Conservation (phyloP, 345 rosid species). For the Salix arbutifolia region DNA sequence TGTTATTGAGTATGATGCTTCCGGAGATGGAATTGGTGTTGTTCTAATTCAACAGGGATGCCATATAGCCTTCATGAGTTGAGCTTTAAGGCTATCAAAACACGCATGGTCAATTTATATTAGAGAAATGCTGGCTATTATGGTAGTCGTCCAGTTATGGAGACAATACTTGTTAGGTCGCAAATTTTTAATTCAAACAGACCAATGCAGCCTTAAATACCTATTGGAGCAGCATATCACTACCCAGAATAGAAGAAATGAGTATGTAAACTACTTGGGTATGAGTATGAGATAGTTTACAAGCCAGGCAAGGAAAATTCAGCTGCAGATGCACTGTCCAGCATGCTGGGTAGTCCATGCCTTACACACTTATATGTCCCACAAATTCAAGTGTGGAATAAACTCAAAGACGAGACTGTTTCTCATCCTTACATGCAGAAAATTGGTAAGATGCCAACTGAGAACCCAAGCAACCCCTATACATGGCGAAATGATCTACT, state of each 20-base stretch:
- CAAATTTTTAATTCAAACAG: not conserved
- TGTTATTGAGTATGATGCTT: not conserved
- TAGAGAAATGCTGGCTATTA: not conserved
- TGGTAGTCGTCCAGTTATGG: not conserved
- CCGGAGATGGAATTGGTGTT: not conserved
- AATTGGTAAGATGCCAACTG: not conserved
- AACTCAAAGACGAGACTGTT: no score
- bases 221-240: not conserved
- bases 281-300: no score
- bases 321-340: no score
- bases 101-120: not conserved
- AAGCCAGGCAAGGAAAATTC: no score
- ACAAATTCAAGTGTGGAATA: no score
- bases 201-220: not conserved
- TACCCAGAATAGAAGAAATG: not conserved
- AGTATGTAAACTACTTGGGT: not conserved
- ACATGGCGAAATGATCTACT: not conserved
- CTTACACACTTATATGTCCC: no score
- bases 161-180: not conserved
- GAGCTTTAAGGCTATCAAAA: no score
- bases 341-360: no score
- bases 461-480: not conserved
- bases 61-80: no score
- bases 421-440: no score
- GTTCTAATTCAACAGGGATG: not conserved